phyloP scores from a whole-genome alignment of 2,329 filamentous ascomycete species.

The Metarhizium album region DNA sequence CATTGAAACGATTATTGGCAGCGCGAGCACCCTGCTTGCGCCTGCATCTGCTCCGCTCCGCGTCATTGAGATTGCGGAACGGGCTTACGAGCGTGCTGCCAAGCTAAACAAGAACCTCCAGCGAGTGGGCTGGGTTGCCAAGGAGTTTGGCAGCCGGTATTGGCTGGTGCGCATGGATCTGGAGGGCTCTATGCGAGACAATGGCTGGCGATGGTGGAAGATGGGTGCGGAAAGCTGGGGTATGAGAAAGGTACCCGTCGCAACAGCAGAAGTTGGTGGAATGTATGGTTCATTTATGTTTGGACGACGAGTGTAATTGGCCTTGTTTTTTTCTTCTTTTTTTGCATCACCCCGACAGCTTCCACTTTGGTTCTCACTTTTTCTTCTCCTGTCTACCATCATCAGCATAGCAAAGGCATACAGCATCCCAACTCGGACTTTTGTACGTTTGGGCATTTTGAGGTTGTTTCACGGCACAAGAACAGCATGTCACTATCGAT shows the following conservation, averaged over 20 bases:
- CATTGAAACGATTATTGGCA: conserved; percentile 42
- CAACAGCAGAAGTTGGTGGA: conserved; percentile 80
- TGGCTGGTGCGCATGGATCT: conserved; percentile 53
- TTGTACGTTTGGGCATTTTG: not conserved
- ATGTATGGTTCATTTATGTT: conserved; percentile 75
- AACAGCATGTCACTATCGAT: not conserved
- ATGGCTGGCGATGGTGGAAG: conserved; percentile 60
- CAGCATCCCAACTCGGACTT: conserved; percentile 9
- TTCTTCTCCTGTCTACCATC: too few species aligned
- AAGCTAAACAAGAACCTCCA: conserved; percentile 51
- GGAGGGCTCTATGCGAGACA: conserved; percentile 23
- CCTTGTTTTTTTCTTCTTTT: too few species aligned
- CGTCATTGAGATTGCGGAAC: conserved; percentile 64
- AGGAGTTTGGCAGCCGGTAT: conserved; percentile 54
- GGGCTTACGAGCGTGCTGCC: conserved; percentile 52
- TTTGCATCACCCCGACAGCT: not conserved
- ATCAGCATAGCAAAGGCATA: conserved; percentile 4
- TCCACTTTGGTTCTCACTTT: not conserved
- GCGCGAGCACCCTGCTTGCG: conserved; percentile 49
- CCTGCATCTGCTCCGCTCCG: conserved; percentile 55
- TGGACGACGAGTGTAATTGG: conserved; percentile 42
- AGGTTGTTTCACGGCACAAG: not conserved
- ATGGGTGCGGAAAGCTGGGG: conserved; percentile 79
- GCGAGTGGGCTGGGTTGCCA: conserved; percentile 57
- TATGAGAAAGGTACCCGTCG: conserved; percentile 86